Evolutionary conservation across 148 eudicot species (phyloP), one percentile per base, ranked within the genome.

Genomic region (Beta vulgaris): DNA sequence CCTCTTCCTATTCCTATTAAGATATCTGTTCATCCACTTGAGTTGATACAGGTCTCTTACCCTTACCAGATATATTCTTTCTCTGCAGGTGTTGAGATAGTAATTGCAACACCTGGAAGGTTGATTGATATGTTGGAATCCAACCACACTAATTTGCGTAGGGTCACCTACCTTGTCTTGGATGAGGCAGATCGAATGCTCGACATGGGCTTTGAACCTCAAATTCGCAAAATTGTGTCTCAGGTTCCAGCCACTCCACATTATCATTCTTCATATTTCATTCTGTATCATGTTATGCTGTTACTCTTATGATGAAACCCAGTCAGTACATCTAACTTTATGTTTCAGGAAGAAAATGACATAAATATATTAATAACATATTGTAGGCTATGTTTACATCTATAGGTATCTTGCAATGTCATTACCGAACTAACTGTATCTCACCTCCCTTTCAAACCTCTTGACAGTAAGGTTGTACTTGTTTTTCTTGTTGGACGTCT

Each of bases 121-220:
- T 81, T 92, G 82, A 95, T 92, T 79, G 98, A 95, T 86, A 95
- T 95, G 97, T 53, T 95, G 85, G 98, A 95, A 82, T 90, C 99
- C 18, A 88, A 95, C 81, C 88, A 91, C 37, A 92, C 98, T 43
- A 92, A 92, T 84, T 70, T 95, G 84, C 86, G 98, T 80, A 87
- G 98, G 83, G 99, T 95, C 42, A 92, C 99, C 62, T 92, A 92
- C 73, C 97, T 95, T 78, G 99, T 95, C 65, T 80, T 92, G 83
- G 99, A 92, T 76, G 99, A 95, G 82, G 99, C 98, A 48, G 99
- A 95, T 79, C 83, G 99, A 54, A 95, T 95, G 99, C 85, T 95
- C 67, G 99, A 96, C 75, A 96, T 96, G 99, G 99, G 99, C 3
- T 96, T 96, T 86, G 98, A 96, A 73, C 98, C 99, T 74, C 99